phyloP scores from a whole-genome alignment of 441 rosid species.

The Gossypium schwendimanii region DNA sequence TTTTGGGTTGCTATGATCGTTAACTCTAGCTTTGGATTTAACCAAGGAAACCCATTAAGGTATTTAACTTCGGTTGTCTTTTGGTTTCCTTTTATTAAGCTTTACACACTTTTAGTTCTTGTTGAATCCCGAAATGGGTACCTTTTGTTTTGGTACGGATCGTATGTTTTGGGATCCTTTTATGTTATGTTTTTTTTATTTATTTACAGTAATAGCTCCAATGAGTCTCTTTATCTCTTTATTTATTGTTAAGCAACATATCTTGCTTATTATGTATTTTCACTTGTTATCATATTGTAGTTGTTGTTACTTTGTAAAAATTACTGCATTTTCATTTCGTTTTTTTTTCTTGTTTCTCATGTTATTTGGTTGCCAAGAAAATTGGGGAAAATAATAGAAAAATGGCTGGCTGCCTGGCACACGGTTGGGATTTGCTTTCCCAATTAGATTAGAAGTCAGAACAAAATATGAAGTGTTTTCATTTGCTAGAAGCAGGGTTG shows the following conservation, averaged over 20 bases:
- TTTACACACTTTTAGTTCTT: conserved; percentile 6
- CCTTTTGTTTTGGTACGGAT: conserved; percentile 19
- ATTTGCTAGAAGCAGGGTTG: not conserved
- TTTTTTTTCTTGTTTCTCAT: not conserved
- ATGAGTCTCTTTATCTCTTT: not conserved
- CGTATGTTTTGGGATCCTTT: not conserved
- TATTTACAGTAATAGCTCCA: conserved; percentile 9
- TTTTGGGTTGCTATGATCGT: conserved; percentile 98
- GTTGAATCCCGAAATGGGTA: conserved; percentile 22
- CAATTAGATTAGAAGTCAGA: not conserved
- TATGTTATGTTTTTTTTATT: conserved; percentile 11
- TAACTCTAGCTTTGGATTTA: conserved; percentile 95
- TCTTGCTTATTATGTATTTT: not conserved
- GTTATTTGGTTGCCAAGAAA: conserved; percentile 4
- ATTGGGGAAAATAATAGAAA: not conserved
- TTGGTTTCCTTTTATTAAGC: not conserved
- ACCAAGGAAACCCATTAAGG: conserved; percentile 89
- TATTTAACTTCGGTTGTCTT: conserved; percentile 7
- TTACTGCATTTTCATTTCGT: not conserved
- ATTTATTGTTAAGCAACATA: not conserved
- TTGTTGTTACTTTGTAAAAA: not conserved
- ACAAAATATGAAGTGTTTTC: not conserved
- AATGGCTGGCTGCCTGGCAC: not conserved
- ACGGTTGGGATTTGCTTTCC: not conserved
- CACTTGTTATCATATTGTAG: not conserved